Conservation (phyloP, 2,329 filamentous ascomycete species). For the Teratosphaeria nubilosa region DNA sequence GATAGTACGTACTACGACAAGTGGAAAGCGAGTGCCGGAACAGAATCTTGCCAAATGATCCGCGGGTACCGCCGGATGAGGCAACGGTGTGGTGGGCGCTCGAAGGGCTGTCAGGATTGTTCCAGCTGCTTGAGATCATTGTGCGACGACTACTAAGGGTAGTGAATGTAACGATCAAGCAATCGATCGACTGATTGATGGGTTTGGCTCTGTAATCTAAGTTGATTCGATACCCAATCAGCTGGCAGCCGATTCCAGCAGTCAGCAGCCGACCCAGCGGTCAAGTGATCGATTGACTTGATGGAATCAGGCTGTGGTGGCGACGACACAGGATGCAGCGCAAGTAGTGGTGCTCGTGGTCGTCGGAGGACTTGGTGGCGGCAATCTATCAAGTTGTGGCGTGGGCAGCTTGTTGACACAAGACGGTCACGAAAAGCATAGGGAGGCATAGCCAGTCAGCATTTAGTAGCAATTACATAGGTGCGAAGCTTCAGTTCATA, state of each 20-base stretch:
- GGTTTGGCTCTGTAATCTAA: too few relatives aligned
- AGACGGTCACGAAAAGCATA: neutral
- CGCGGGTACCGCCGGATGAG: neutral
- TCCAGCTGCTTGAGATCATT: too few relatives aligned
- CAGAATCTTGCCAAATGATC: neutral
- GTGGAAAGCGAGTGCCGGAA: neutral
- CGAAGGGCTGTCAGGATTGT: neutral
- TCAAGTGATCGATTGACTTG: neutral
- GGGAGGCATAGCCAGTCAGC: neutral
- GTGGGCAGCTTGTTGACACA: too few relatives aligned
- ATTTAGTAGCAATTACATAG: neutral
- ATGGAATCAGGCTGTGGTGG: neutral
- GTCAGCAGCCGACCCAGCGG: neutral
- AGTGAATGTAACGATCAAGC: too few relatives aligned
- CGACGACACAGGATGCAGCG: neutral
- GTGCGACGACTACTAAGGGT: too few relatives aligned
- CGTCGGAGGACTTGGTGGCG: neutral
- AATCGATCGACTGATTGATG: too few relatives aligned
- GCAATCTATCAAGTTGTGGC: neutral
- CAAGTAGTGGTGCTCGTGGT: neutral
- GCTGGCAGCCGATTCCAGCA: too few relatives aligned
- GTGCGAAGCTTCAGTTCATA: neutral
- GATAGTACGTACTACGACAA: neutral
- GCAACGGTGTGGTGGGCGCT: neutral
- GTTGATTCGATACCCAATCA: too few relatives aligned